phyloP scores from a whole-genome alignment of 805 yeast genomes.

The Kodamaea lidongshanica region DNA sequence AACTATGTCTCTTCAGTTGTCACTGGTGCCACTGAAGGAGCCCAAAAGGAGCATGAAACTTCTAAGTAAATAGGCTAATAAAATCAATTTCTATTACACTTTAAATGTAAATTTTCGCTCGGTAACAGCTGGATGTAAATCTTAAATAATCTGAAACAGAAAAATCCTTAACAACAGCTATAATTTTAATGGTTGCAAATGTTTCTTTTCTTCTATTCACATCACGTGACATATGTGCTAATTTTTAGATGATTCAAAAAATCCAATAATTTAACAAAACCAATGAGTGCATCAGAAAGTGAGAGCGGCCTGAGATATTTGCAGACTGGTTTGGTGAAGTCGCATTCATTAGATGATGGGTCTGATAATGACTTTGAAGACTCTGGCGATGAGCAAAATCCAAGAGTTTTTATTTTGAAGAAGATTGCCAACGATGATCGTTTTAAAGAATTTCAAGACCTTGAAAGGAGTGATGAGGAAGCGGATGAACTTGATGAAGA shows the following conservation, averaged over 20 bases:
- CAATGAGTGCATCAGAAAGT: too few relatives aligned
- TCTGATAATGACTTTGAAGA: constrained; percentile 9
- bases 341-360: constrained; percentile 6
- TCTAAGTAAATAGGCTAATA: constrained; percentile 12
- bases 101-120: too few relatives aligned
- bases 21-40: constrained; percentile 55
- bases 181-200: too few relatives aligned
- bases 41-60: constrained; percentile 28
- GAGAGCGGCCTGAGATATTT: too few relatives aligned
- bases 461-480: constrained; percentile 9
- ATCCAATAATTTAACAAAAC: too few relatives aligned
- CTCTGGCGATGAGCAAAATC: constrained; percentile 6
- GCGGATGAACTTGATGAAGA: constrained; percentile 8
- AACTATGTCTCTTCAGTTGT: constrained; percentile 47
- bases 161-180: too few relatives aligned
- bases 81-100: neutral
- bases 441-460: constrained; percentile 10
- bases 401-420: constrained; percentile 5
- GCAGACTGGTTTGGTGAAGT: too few relatives aligned
- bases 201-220: too few relatives aligned
- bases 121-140: too few relatives aligned
- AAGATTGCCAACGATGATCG: constrained; percentile 10
- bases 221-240: too few relatives aligned
- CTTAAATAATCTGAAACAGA: too few relatives aligned
- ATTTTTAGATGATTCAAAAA: too few relatives aligned